Evolutionary conservation across 306 rosid species (phyloP).

Genomic region (Potentilla sterilis): DNA sequence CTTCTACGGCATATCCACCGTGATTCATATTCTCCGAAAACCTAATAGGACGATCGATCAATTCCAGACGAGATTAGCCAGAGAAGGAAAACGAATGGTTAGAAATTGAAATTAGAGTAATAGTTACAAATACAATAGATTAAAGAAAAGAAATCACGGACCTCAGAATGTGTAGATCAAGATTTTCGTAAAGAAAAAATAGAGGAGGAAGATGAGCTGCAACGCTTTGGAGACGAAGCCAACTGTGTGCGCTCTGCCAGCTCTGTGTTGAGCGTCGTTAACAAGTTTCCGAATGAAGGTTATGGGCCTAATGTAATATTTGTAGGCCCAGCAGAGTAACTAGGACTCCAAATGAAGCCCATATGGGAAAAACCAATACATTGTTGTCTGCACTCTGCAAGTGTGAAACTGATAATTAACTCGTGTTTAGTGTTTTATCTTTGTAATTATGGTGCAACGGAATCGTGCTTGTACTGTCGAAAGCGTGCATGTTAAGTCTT

Average conservation of each 20-base stretch:
- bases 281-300: neutral
- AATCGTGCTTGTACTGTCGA: neutral
- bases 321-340: neutral
- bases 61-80: neutral
- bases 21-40: constrained; percentile 35
- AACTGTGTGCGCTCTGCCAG: neutral
- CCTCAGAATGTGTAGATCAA: neutral
- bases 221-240: neutral
- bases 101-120: neutral
- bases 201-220: neutral
- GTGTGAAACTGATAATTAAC: neutral
- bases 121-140: neutral
- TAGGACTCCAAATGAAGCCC: neutral
- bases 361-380: neutral
- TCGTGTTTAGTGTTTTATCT: neutral
- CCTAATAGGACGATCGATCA: neutral
- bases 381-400: neutral
- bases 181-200: neutral
- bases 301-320: neutral
- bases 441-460: neutral
- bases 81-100: neutral
- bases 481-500: neutral
- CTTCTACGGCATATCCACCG: constrained; percentile 67
- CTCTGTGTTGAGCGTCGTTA: neutral
- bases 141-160: neutral